A percentile compares a stretch with the other conserved stretches of the same genome.
These are phyloP conservation scores for Syzygium aqueum DNA, from an alignment of 345 rosid genomes.

Conservation along the genomic window DNA sequence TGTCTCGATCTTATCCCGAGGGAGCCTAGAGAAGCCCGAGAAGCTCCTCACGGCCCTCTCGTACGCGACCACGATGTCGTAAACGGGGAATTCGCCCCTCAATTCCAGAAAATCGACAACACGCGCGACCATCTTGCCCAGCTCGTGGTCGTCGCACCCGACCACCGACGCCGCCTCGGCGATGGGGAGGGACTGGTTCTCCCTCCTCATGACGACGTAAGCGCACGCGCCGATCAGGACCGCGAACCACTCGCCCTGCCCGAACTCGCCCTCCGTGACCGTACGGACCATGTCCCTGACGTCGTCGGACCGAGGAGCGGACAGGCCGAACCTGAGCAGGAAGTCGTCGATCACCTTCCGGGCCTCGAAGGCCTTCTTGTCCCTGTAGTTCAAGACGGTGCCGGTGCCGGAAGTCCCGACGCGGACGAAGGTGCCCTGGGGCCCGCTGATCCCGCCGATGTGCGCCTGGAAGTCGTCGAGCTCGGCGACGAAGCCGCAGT, in stretches of 20 bases:
- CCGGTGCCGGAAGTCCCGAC: constrained; percentile 60
- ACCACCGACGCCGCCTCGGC: constrained; percentile 32
- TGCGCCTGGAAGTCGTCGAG: constrained; percentile 40
- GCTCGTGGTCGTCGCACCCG: constrained; percentile 48
- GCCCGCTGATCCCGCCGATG: constrained; percentile 33
- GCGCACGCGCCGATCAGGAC: constrained; percentile 63
- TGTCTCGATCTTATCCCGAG: constrained; percentile 25
- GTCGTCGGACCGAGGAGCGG: constrained; percentile 12
- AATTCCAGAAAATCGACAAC: constrained; percentile 47
- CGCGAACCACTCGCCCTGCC: constrained; percentile 58
- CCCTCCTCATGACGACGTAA: constrained; percentile 44
- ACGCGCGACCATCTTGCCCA: constrained; percentile 62
- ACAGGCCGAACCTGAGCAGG: constrained; percentile 17
- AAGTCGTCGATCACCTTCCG: constrained; percentile 27
- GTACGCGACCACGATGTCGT: constrained; percentile 44
- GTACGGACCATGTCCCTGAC: constrained; percentile 27
- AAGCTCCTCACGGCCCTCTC: constrained; percentile 26
- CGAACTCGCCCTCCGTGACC: constrained; percentile 60
- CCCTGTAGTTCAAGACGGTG: constrained; percentile 30
- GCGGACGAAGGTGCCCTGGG: constrained; percentile 42
- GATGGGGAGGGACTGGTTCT: constrained; percentile 34
- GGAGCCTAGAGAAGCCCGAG: constrained; percentile 16
- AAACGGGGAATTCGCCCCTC: constrained; percentile 25
- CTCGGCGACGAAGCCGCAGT: constrained; percentile 36
- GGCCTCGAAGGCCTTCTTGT: constrained; percentile 59